Base-by-base conservation (phyloP, 371 early-diverging fungal genomes). In the Mortierella sp. region DNA sequence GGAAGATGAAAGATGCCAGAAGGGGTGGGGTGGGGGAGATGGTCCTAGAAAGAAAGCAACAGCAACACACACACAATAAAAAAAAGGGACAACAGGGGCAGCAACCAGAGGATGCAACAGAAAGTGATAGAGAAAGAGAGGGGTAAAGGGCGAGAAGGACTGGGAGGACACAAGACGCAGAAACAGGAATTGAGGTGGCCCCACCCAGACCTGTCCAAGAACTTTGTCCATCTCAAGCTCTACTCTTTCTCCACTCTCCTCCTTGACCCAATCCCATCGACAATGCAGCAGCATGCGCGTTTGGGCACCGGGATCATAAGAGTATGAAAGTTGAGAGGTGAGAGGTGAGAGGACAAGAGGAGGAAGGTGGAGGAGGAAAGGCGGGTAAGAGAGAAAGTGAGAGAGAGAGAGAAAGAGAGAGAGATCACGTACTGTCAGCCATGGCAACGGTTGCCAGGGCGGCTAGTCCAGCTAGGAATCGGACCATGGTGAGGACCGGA, bases 381-480 rank as follows among this genome's bases (percentile, higher is more conserved):
- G 2, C 23, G 43, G 37, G 44, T 14, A 57, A 53, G 55, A 53
- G 50, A 46, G 7, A 43, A 19, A 43, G 21, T 16, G 59, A 16
- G 43, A 59, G 44, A 30, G 58, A 15, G n/a, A n/a, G 58, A 19
- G 58, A 43, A 19, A 4, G 46, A 6, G 25, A 57, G 21, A 23
- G 37, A 46, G 50, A 48, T 44, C 60, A 74, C 74, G 28, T 74
- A 74, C 75, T 74, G 62, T 74, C 75, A 18, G 75, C 75, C 46
- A 69, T 52, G 66, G 70, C 75, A 43, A 69, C 7, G 21, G 75
- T 65, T 43, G 75, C 75, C 70, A 74, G 44, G 12, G 70, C 25
- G 62, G 61, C 62, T 47, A 74, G 48, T 14, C 75, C 75, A 53
- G 60, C 62, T 19, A 74, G 50, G 64, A 74, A 62, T 19, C 66